phyloP scores from a whole-genome alignment of 331 rosid species.

The Ulmus americana region DNA sequence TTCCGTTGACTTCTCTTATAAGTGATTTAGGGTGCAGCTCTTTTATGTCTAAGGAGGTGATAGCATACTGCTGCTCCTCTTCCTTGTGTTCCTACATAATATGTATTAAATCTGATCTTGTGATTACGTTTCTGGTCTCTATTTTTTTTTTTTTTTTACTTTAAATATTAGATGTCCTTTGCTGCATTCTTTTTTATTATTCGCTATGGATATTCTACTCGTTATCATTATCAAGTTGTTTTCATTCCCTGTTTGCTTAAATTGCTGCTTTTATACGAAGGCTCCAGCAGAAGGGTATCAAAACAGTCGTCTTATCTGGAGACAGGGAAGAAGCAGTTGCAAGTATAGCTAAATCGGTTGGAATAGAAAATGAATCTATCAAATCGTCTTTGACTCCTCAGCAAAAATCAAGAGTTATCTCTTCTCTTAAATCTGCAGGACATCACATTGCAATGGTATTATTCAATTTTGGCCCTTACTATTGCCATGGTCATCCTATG shows the following conservation, averaged over 20 bases:
- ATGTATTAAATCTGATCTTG: neutral
- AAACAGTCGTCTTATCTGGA: constrained; percentile 75
- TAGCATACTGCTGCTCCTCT: neutral
- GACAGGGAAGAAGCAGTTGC: constrained; percentile 99
- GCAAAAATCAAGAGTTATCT: constrained; percentile 66
- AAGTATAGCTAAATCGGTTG: constrained; percentile 73
- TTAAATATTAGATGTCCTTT: no score
- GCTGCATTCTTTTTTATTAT: neutral
- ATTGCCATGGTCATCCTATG: neutral
- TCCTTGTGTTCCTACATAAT: neutral
- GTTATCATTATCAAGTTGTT: constrained; percentile 8
- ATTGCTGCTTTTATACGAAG: constrained; percentile 42
- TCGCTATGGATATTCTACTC: constrained; percentile 15
- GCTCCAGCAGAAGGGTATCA: constrained; percentile 89
- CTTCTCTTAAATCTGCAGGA: constrained; percentile 73
- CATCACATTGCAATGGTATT: constrained; percentile 91
- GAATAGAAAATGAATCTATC: constrained; percentile 55
- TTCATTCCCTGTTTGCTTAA: constrained; percentile 19
- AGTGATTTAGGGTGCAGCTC: neutral
- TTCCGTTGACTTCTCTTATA: neutral
- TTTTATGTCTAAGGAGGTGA: neutral
- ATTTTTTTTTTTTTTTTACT: constrained; percentile 6
- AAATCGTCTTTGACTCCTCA: constrained; percentile 85
- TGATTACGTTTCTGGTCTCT: neutral
- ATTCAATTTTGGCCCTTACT: neutral